Evolutionary conservation across 1,284 basidiomycete genomes (phyloP), one percentile per base, ranked within the genome.

Genomic region (Pholiota adiposa): DNA sequence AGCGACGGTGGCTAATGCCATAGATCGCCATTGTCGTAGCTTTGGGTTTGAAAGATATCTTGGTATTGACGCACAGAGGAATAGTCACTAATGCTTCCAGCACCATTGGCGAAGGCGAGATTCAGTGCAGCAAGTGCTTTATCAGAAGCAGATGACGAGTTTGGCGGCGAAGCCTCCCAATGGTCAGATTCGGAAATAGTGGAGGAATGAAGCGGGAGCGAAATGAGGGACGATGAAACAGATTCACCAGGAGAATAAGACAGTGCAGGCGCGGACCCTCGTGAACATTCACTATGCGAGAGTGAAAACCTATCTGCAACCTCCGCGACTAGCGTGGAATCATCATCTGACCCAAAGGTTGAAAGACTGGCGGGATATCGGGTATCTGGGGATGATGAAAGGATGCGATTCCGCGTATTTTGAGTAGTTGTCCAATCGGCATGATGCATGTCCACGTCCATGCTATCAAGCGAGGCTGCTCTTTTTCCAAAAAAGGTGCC

Each of bases 1-100:
- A 25, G 49, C 4, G 23, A 9, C 14, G 51, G 14, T 6, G 40
- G 66, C 75, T 71, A 87, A 65, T 83, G 78, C 88, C 88, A 90
- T 71, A 90, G 75, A 64, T 88, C 87, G 21, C 88, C 88, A 16
- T 79, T 79, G 59, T 86, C 78, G 52, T 75, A 75, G 51, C 73
- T 75, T 59, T 84, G 81, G 34, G 79, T 70, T 48, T 71, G 64
- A 21, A 75, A 69, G 16, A 72, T 69, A 34, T 72, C 73, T 56
- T 84, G 75, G 44, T 79, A 70, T 29, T 76, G 73, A 61, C 78
- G 79, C 43, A 88, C 74, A 7, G 81, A 78, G 57, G 78, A 76
- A 62, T 90, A 90, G 67, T 90, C 88, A 58, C 76, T 83, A 41
- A 90, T 72, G 43, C 86, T 81, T 2, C 84, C 87, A n/a, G 88